Conservation (phyloP, 1,139 yeast species). For the Debaryomyces sp. region DNA sequence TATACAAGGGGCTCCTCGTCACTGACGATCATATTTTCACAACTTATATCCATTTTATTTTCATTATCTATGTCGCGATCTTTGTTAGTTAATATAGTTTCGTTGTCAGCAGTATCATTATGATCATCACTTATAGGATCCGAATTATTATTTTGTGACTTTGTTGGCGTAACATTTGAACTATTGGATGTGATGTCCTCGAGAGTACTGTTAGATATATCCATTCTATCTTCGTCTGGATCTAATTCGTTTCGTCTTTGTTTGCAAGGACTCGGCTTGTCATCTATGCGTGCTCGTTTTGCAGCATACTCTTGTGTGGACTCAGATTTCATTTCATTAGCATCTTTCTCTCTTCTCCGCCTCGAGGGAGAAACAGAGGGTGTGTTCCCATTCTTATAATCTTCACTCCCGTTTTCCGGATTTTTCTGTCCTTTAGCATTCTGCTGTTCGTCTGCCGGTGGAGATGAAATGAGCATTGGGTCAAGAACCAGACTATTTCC, state of each 20-base stretch:
- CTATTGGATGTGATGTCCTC: conserved; percentile 9
- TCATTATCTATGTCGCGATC: conserved; percentile 5
- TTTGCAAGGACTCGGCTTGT: conserved; percentile 2
- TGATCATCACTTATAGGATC: background rate
- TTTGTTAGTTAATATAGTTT: background rate
- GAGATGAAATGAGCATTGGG: conserved; percentile 9
- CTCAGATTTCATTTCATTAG: background rate
- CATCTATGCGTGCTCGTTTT: conserved; percentile 11
- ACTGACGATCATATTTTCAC: conserved; percentile 8
- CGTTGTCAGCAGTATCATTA: background rate
- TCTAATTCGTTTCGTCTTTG: background rate
- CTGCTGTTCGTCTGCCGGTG: background rate
- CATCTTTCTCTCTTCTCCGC: conserved; percentile 4
- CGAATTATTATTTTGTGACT: background rate
- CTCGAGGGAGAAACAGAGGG: conserved; percentile 7
- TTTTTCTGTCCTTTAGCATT: background rate
- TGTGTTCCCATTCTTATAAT: background rate
- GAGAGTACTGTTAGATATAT: conserved; percentile 14
- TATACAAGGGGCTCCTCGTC: conserved; percentile 8
- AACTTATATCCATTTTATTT: conserved; percentile 16
- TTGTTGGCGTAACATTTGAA: background rate
- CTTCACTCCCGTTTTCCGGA: background rate
- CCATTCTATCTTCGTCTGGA: conserved; percentile 15
- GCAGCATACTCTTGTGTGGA: conserved; percentile 8
- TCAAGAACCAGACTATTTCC: conserved; percentile 1